Percentiles rank a stretch among this genome's conserved stretches.
Evolutionary conservation across 2,329 filamentous ascomycete species (phyloP).

Genomic region (Ophiostoma australiae): DNA sequence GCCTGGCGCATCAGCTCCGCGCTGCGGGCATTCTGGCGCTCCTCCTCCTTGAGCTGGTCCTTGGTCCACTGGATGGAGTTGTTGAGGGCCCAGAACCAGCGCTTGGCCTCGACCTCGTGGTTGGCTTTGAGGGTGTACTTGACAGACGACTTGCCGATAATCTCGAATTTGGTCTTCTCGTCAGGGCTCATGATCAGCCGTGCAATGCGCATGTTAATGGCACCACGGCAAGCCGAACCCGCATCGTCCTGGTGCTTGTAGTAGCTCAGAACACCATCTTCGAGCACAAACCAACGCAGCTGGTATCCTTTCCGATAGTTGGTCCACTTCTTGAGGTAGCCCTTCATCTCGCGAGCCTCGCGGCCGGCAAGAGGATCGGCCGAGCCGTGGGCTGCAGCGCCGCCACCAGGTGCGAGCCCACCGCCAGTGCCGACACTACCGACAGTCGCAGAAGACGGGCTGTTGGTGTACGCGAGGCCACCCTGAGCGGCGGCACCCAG

Average conservation of each 20-base stretch:
- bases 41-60: constrained; percentile 90
- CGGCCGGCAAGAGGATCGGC: constrained; percentile 63
- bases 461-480: constrained; percentile 29
- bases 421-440: not conserved
- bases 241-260: constrained; percentile 99
- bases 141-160: constrained; percentile 95
- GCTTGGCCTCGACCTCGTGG: constrained; percentile 94
- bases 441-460: not conserved
- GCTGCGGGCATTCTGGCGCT: constrained; percentile 67
- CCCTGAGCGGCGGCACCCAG: constrained; percentile 67
- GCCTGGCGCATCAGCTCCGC: constrained; percentile 73
- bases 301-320: constrained; percentile 98
- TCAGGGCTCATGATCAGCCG: constrained; percentile 92
- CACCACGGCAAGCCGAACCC: constrained; percentile 89
- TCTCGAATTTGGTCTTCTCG: constrained; percentile 96
- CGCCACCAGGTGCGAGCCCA: constrained; percentile 11
- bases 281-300: constrained; percentile 92
- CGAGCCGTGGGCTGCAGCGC: not conserved
- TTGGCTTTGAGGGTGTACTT: constrained; percentile 98
- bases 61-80: constrained; percentile 99
- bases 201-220: constrained; percentile 98
- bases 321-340: constrained; percentile 98
- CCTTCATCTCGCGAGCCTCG: constrained; percentile 94
- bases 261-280: constrained; percentile 95
- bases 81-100: constrained; percentile 98